These are phyloP conservation scores for Trypanosoma platydactyli DNA, from an alignment of 208 protist species.

Conservation along the genomic window DNA sequence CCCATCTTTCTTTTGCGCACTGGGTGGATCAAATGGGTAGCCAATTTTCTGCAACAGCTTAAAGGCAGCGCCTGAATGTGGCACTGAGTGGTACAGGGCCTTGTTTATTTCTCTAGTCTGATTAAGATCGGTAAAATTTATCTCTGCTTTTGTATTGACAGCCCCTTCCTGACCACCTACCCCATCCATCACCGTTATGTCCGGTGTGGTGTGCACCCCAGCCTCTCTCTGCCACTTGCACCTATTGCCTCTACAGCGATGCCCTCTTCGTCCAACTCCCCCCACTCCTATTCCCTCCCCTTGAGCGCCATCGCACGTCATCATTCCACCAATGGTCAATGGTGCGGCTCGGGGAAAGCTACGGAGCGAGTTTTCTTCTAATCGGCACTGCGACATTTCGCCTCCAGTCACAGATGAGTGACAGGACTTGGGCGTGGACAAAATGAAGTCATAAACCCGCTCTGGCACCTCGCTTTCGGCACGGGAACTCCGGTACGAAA, in stretches of 20 bases:
- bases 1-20: not conserved
- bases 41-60: constrained; percentile 62
- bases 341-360: constrained; percentile 12
- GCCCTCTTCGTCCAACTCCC: too few relatives aligned
- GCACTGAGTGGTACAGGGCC: constrained; percentile 56
- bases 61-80: constrained; percentile 42
- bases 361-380: constrained; percentile 2
- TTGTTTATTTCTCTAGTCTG: constrained; percentile 13
- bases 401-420: constrained; percentile 46
- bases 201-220: not conserved
- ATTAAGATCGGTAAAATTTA: not conserved
- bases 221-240: not conserved
- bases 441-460: constrained; percentile 6
- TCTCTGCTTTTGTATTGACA: not conserved
- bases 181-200: not conserved
- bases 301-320: not conserved
- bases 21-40: constrained; percentile 60
- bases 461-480: constrained; percentile 29
- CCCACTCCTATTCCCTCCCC: not conserved
- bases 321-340: not conserved
- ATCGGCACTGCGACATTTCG: constrained; percentile 39
- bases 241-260: not conserved
- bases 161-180: not conserved
- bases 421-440: constrained; percentile 10
- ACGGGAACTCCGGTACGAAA: constrained; percentile 36